phyloP scores from a whole-genome alignment of 768 basidiomycete genomes.

The Thelephora ganbajun region DNA sequence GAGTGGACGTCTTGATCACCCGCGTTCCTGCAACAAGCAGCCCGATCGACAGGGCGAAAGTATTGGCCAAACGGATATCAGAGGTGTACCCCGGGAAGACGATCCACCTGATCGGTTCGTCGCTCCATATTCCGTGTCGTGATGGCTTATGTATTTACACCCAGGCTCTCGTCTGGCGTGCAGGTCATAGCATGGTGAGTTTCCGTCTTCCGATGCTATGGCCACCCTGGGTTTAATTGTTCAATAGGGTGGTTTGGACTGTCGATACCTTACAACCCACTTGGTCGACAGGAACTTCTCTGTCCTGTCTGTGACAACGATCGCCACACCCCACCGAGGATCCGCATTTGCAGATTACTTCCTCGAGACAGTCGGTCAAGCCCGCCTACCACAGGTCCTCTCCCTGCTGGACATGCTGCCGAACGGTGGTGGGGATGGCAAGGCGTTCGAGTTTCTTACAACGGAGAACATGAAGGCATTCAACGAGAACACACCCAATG shows the following conservation, averaged over 20 bases:
- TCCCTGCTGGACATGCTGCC: constrained; percentile 72
- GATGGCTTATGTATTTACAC: constrained; percentile 13
- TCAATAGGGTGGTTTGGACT: constrained; percentile 79
- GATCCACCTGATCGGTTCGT: constrained; percentile 74
- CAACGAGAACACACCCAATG: constrained; percentile 76
- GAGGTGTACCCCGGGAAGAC: constrained; percentile 67
- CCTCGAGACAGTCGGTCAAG: constrained; percentile 52
- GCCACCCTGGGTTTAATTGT: background rate
- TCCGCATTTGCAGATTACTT: constrained; percentile 91
- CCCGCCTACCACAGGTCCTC: constrained; percentile 55
- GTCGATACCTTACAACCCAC: constrained; percentile 76
- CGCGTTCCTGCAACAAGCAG: constrained; percentile 89
- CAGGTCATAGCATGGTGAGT: constrained; percentile 67
- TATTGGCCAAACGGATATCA: constrained; percentile 73
- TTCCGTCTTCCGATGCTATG: background rate
- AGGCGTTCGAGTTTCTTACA: constrained; percentile 83
- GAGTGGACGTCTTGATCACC: constrained; percentile 82
- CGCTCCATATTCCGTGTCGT: constrained; percentile 7
- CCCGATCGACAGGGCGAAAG: constrained; percentile 77
- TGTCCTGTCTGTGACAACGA: constrained; percentile 82
- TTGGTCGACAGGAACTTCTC: constrained; percentile 64
- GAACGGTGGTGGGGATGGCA: constrained; percentile 89
- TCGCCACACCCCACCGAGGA: constrained; percentile 90
- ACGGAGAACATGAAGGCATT: constrained; percentile 76
- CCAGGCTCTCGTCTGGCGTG: constrained; percentile 5